Percentiles rank a stretch among this genome's conserved stretches.
These are phyloP conservation scores for Ophiostoma montium DNA, from an alignment of 2,329 filamentous ascomycete species.

Conservation along the genomic window DNA sequence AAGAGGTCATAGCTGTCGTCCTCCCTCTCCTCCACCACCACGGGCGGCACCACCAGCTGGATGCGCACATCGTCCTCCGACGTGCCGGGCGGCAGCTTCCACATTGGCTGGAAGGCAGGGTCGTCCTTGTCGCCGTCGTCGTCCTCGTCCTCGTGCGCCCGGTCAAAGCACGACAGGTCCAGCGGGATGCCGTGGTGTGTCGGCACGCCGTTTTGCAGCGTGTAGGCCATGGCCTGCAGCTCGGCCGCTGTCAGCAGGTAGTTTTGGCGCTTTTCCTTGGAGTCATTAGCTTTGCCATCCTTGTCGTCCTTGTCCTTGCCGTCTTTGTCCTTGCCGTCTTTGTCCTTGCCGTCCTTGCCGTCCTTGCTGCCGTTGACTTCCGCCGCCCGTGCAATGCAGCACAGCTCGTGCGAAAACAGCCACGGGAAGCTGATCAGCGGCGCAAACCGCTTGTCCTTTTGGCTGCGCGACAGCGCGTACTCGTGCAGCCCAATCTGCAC, in stretches of 20 bases:
- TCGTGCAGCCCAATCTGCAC: conserved; percentile 44
- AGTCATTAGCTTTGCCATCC: neutral
- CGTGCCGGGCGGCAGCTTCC: conserved; percentile 11
- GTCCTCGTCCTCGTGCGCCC: conserved; percentile 6
- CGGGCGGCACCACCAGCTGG: neutral
- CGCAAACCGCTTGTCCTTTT: conserved; percentile 32
- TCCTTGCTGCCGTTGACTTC: neutral
- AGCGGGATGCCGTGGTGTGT: conserved; percentile 20
- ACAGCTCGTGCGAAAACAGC: conserved; percentile 65
- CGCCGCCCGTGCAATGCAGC: conserved; percentile 39
- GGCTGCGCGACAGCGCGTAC: conserved; percentile 15
- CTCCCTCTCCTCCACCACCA: neutral
- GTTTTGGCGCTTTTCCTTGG: too few species aligned
- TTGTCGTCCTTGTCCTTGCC: too few species aligned
- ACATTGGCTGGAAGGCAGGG: conserved; percentile 9
- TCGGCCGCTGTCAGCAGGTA: conserved; percentile 7
- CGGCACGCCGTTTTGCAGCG: conserved; percentile 17
- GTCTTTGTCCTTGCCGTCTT: neutral
- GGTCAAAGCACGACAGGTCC: conserved; percentile 8
- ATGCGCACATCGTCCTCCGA: conserved; percentile 9
- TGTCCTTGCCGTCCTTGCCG: neutral
- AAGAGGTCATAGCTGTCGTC: neutral
- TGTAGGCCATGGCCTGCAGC: conserved; percentile 15
- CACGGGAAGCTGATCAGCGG: conserved; percentile 91
- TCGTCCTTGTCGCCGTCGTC: conserved; percentile 3